Evolutionary conservation across 805 yeast genomes (phyloP).

Genomic region (Yamadazyma sp.): DNA sequence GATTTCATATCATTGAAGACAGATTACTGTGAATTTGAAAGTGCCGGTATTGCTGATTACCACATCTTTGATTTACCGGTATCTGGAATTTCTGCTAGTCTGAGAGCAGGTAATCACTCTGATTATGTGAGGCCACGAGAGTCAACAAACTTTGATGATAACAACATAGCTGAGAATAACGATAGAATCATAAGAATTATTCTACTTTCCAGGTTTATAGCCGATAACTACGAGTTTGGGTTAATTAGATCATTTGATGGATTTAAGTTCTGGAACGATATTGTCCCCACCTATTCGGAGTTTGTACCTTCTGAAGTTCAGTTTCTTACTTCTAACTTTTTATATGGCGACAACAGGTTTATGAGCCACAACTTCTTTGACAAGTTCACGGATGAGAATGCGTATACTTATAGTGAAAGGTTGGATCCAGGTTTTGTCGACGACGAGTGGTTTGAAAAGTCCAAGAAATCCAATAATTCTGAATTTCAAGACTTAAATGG

Average conservation of each 20-base stretch:
- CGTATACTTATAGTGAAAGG: conserved; percentile 6
- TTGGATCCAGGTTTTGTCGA: conserved; percentile 21
- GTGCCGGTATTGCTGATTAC: conserved; percentile 55
- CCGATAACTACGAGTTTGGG: conserved; percentile 56
- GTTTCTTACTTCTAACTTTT: conserved; percentile 24
- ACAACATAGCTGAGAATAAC: conserved; percentile 36
- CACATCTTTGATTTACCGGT: conserved; percentile 64
- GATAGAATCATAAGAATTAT: conserved; percentile 53
- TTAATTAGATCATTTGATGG: conserved; percentile 46
- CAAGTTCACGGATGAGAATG: conserved; percentile 29
- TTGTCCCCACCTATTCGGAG: conserved; percentile 26
- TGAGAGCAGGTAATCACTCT: conserved; percentile 14
- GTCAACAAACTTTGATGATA: conserved; percentile 20
- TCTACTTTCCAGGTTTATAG: conserved; percentile 49
- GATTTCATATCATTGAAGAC: conserved; percentile 56
- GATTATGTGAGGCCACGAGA: conserved; percentile 19
- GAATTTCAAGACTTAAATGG: conserved; percentile 3
- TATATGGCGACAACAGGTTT: conserved; percentile 42
- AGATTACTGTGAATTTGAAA: conserved; percentile 48
- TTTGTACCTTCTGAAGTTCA: conserved; percentile 9
- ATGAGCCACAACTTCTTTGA: conserved; percentile 41
- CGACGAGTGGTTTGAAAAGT: conserved; percentile 21
- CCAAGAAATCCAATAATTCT: not conserved
- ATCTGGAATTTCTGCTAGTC: conserved; percentile 46
- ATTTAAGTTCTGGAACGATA: conserved; percentile 41